Conservation (phyloP, 768 basidiomycete species). For the Termitomyces sp. region DNA sequence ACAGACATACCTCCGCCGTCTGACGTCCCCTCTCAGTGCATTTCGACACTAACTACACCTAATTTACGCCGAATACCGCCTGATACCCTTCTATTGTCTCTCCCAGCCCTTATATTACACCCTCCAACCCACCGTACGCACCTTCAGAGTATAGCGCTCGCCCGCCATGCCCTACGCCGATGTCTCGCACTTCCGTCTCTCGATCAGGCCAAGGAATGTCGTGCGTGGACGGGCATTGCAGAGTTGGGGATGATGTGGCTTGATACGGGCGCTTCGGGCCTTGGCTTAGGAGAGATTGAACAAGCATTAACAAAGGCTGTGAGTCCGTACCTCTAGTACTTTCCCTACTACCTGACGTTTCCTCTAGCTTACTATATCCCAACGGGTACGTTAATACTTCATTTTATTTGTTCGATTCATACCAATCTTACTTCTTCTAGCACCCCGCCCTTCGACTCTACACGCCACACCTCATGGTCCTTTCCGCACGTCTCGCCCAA, state of each 20-base stretch:
- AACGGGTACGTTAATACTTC: constrained; percentile 38
- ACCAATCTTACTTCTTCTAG: constrained; percentile 22
- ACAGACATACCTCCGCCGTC: too few species aligned
- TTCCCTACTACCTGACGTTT: neutral
- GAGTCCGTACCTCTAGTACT: constrained; percentile 19
- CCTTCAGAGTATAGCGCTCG: constrained; percentile 46
- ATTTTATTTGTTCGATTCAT: neutral
- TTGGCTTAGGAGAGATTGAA: constrained; percentile 54
- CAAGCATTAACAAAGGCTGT: constrained; percentile 67
- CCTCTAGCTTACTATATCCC: constrained; percentile 44
- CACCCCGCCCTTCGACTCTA: constrained; percentile 62
- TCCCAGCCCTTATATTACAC: constrained; percentile 56
- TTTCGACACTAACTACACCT: neutral
- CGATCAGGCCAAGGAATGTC: constrained; percentile 56
- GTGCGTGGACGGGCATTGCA: constrained; percentile 64
- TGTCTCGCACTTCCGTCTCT: constrained; percentile 47
- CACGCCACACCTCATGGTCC: constrained; percentile 50
- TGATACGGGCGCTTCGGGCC: constrained; percentile 40
- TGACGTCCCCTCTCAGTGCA: neutral
- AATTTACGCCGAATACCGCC: constrained; percentile 19
- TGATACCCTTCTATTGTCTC: constrained; percentile 48
- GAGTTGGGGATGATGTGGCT: constrained; percentile 58
- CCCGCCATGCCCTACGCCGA: constrained; percentile 47
- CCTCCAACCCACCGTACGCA: constrained; percentile 60
- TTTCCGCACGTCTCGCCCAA: constrained; percentile 53